These are phyloP conservation scores for Metroxylon sagu DNA, from an alignment of 176 grass and related monocot genomes.

Conservation along the genomic window DNA sequence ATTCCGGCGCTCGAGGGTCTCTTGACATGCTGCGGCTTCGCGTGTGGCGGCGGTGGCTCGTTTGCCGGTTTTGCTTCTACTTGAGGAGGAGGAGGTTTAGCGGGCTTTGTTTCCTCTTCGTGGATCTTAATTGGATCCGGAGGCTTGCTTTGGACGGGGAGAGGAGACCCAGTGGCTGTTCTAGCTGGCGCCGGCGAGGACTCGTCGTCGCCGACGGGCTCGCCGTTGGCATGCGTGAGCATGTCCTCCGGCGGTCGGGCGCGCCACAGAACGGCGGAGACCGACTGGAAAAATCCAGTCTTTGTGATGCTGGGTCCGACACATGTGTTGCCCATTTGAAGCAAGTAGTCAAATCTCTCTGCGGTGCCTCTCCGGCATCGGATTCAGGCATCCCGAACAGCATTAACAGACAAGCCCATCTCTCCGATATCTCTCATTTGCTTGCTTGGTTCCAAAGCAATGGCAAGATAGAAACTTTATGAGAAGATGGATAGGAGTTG, in stretches of 20 bases:
- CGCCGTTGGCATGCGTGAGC: constrained; percentile 3
- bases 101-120: constrained; percentile 1
- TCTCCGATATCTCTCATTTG: no score
- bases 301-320: constrained; percentile 12
- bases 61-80: background rate
- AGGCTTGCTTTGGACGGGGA: background rate
- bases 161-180: background rate
- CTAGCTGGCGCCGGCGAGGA: constrained; percentile 1
- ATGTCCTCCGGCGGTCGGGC: background rate
- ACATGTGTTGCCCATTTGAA: constrained; percentile 28
- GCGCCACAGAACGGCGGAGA: constrained; percentile 7
- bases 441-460: no score
- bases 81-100: background rate
- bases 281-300: constrained; percentile 13
- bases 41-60: background rate
- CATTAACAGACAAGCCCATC: no score
- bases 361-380: no score
- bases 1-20: constrained; percentile 16
- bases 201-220: background rate
- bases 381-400: no score
- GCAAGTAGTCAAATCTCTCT: no score
- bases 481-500: no score
- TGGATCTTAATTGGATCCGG: constrained; percentile 1
- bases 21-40: background rate
- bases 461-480: no score